Evolutionary conservation across 148 eudicot species (phyloP), one percentile per base, ranked within the genome.

Genomic region (Camellia sinensis): DNA sequence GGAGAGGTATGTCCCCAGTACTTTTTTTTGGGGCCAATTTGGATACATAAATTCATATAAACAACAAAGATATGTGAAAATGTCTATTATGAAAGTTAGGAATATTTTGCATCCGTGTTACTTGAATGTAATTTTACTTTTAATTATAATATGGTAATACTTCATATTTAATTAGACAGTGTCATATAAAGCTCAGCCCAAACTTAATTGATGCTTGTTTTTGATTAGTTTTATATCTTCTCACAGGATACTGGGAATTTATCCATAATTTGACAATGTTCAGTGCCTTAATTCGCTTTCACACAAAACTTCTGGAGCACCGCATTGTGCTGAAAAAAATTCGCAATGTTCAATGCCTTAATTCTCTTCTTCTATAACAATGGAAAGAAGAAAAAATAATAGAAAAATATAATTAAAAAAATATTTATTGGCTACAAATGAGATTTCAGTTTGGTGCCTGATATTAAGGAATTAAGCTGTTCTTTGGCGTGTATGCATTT

Each of bases 1-100:
- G 90, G 85, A 81, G 95, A 92, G 93, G 97, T 90, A 65, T 62
- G 78, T 50, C 50, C 52, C 65, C 13, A 4, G 50, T 29, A 18
- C 66, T 74, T 74, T 41, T 57, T 22, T 73, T 73, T 3, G 45
- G 45, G 18, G 53, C 53, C 66, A 75, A 75, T 29, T 41, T 37
- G 52, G 21, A 0, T 18, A 14, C 6, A 15, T 15, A 9, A 37
- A 74, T 57, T 59, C 29, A 41, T 60, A 61, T 74, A 40, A 61
- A 41, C 61, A 0, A 60, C 29, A 44, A 75, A 43, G 54, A 4
- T 56, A 5, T 21, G 8, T 29, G 17, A 19, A 29, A 50, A 48
- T n/a, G n/a, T 48, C 74, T n/a, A n/a, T 6, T 0, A 48, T 6
- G 54, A 22, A 50, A 48, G 15, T 59, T 53, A 75, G 40, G 8